Percentiles rank a stretch among this genome's conserved stretches.
Conservation (phyloP, 2,329 filamentous ascomycete species). For the Colletotrichum phormii region DNA sequence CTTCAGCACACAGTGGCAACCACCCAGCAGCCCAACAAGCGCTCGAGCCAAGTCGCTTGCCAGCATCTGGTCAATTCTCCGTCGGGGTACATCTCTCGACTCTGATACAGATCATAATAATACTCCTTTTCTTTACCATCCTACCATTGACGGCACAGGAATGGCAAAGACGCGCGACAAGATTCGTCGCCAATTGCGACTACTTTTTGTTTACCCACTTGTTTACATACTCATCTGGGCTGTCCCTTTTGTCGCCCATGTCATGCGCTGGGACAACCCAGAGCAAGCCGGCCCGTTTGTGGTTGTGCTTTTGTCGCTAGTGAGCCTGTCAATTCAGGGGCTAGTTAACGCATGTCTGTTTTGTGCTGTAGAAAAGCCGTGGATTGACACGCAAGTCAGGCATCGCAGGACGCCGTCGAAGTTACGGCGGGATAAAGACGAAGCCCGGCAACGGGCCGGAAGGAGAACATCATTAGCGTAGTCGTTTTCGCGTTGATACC, state of each 20-base stretch:
- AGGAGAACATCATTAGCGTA: slow-evolving; percentile 31
- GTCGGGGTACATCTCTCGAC: slow-evolving; percentile 34
- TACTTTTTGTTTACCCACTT: slow-evolving; percentile 81
- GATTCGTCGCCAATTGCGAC: slow-evolving; percentile 75
- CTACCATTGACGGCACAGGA: slow-evolving; percentile 41
- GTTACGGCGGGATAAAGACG: slow-evolving; percentile 26
- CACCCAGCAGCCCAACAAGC: slow-evolving; percentile 23
- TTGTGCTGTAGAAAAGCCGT: slow-evolving; percentile 76
- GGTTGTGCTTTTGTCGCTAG: slow-evolving; percentile 65
- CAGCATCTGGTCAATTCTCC: slow-evolving; percentile 42
- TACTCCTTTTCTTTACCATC: slow-evolving; percentile 33
- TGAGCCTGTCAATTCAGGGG: slow-evolving; percentile 74
- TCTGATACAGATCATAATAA: slow-evolving; percentile 33
- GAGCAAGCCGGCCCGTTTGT: slow-evolving; percentile 56
- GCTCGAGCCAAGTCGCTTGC: slow-evolving; percentile 40
- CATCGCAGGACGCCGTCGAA: slow-evolving; percentile 26
- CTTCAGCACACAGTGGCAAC: slow-evolving; percentile 23
- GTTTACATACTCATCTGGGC: slow-evolving; percentile 80
- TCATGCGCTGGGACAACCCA: slow-evolving; percentile 64
- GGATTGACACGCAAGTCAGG: slow-evolving; percentile 51
- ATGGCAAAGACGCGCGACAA: slow-evolving; percentile 59
- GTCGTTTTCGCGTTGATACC: slow-evolving; percentile 32
- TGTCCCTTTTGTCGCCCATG: slow-evolving; percentile 75
- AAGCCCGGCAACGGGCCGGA: slow-evolving; percentile 25
- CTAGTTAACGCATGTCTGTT: slow-evolving; percentile 77